A percentile compares a stretch with the other conserved stretches of the same genome.
These are phyloP conservation scores for Rosa rugosa DNA, from an alignment of 306 rosid species.

Conservation along the genomic window DNA sequence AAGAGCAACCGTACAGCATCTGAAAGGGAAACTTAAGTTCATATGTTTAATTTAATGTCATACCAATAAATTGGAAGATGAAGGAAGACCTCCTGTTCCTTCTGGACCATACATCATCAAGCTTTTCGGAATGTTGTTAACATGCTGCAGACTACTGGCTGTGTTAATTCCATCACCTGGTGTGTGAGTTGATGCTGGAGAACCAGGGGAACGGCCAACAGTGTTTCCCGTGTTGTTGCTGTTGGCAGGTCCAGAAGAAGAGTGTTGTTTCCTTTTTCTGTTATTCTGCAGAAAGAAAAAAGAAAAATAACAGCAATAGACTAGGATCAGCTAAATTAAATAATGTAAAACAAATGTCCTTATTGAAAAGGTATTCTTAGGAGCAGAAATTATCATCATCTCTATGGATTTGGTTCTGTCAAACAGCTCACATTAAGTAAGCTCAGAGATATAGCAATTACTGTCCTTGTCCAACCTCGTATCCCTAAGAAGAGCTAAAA, in stretches of 20 bases:
- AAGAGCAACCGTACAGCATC: constrained; percentile 20
- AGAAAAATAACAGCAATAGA: constrained; percentile 8
- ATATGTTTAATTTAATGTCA: constrained; percentile 14
- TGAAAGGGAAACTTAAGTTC: constrained; percentile 15
- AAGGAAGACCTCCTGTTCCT: constrained; percentile 73
- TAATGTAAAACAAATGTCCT: not conserved
- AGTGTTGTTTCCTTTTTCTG: constrained; percentile 90
- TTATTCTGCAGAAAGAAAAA: constrained; percentile 47
- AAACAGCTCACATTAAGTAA: constrained; percentile 5
- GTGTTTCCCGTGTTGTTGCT: constrained; percentile 95
- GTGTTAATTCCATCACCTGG: constrained; percentile 84
- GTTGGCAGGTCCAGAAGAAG: constrained; percentile 92
- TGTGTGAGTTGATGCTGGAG: constrained; percentile 90
- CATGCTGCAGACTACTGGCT: constrained; percentile 70
- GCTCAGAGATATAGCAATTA: constrained; percentile 1
- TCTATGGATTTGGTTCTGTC: not conserved
- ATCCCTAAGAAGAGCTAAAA: constrained; percentile 6
- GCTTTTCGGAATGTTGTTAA: constrained; percentile 64
- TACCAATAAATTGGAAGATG: constrained; percentile 93
- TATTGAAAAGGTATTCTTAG: constrained; percentile 20
- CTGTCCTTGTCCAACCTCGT: not conserved
- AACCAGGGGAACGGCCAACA: constrained; percentile 75
- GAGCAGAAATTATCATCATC: constrained; percentile 4
- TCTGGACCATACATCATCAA: constrained; percentile 74
- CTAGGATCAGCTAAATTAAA: constrained; percentile 16